phyloP scores from a whole-genome alignment of 2,329 filamentous ascomycete species.

The Fusarium tupiense region DNA sequence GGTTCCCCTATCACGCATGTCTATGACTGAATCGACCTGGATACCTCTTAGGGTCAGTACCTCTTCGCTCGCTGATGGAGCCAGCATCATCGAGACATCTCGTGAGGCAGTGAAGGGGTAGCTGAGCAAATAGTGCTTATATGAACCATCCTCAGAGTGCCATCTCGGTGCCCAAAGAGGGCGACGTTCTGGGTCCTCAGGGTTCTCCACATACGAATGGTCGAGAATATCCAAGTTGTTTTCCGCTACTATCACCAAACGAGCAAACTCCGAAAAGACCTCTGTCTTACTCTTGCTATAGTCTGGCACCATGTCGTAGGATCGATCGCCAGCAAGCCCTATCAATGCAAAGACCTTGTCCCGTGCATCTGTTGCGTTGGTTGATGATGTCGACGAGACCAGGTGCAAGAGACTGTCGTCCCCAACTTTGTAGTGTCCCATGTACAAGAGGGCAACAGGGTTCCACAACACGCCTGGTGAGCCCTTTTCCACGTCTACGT shows the following conservation, averaged over 20 bases:
- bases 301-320: not conserved
- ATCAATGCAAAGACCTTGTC: not conserved
- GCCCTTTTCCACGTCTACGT: not conserved
- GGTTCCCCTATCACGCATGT: fast-evolving
- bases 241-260: not conserved
- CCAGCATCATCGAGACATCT: fast-evolving
- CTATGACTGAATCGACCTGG: not conserved
- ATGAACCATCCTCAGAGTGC: fast-evolving
- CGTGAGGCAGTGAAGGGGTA: not conserved
- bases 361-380: not conserved
- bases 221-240: not conserved
- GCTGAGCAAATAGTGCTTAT: fast-evolving
- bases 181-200: not conserved
- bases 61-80: fast-evolving
- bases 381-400: fast-evolving
- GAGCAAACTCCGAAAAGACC: not conserved
- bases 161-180: not conserved
- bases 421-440: fast-evolving
- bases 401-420: fast-evolving
- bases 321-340: not conserved
- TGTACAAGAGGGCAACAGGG: fast-evolving
- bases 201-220: not conserved
- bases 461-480: not conserved
- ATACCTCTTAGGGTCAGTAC: not conserved
- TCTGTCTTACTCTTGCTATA: not conserved